These are phyloP conservation scores for Mallotus nudiflorus DNA, from an alignment of 345 rosid species.

Conservation along the genomic window DNA sequence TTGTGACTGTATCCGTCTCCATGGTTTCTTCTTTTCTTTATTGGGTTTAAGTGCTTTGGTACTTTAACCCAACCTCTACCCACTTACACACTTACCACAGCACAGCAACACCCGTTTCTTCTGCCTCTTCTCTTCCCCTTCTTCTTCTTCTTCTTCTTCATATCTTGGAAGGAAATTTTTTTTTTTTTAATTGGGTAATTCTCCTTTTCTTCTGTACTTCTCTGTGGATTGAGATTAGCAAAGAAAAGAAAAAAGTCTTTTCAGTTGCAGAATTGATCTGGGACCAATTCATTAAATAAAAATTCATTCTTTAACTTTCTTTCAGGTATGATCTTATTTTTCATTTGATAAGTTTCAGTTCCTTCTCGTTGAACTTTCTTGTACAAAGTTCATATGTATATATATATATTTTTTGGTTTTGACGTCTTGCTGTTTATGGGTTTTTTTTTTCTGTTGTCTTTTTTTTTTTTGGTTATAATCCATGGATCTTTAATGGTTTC, in stretches of 20 bases:
- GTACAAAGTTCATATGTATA: no score
- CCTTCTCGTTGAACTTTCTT: not conserved
- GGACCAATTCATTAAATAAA: no score
- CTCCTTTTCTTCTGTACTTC: not conserved
- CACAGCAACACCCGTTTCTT: not conserved
- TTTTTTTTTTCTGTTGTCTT: constrained; percentile 8
- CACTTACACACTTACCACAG: not conserved
- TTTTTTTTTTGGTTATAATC: not conserved
- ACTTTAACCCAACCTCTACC: constrained; percentile 7
- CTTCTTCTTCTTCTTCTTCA: not conserved
- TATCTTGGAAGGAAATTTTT: not conserved
- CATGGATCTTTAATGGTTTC: constrained; percentile 6
- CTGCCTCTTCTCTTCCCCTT: not conserved
- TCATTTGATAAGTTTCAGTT: not conserved
- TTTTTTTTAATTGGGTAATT: not conserved
- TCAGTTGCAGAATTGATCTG: not conserved
- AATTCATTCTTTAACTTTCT: not conserved
- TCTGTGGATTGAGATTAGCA: not conserved
- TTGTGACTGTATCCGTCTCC: not conserved
- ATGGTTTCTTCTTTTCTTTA: not conserved
- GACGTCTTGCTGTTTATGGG: constrained; percentile 1
- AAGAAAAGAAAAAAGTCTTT: not conserved
- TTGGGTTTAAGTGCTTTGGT: constrained; percentile 11
- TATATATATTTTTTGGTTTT: not conserved
- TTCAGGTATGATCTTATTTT: constrained; percentile 16